Evolutionary conservation across 305 asterid species (phyloP).

Genomic region (Solanum chacoense): DNA sequence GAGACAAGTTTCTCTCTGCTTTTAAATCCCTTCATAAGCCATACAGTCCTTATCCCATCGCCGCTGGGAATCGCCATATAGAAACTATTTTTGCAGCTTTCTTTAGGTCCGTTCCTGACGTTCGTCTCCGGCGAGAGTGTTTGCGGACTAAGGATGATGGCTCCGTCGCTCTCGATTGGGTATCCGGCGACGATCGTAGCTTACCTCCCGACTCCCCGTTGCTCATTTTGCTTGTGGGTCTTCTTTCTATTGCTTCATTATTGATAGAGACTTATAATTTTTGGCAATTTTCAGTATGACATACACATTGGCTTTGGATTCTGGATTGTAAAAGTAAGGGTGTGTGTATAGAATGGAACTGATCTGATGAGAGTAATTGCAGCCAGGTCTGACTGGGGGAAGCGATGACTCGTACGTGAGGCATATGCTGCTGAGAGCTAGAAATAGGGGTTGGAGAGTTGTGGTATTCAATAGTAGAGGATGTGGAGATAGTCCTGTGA

Average conservation of each 20-base stretch:
- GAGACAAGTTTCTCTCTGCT: slow-evolving; percentile 51
- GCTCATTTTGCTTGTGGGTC: slow-evolving; percentile 72
- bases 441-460: slow-evolving; percentile 70
- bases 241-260: neutral
- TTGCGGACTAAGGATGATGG: slow-evolving; percentile 75
- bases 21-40: slow-evolving; percentile 45
- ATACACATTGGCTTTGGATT: neutral
- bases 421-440: slow-evolving; percentile 75
- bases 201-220: slow-evolving; percentile 57
- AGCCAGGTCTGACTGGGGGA: slow-evolving; percentile 98
- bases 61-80: slow-evolving; percentile 59
- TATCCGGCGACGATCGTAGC: slow-evolving; percentile 43
- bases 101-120: slow-evolving; percentile 62
- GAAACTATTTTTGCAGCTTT: slow-evolving; percentile 85
- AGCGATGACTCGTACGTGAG: slow-evolving; percentile 72
- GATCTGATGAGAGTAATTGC: slow-evolving; percentile 23
- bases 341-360: neutral
- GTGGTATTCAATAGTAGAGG: slow-evolving; percentile 94
- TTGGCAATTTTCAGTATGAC: neutral
- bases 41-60: slow-evolving; percentile 49
- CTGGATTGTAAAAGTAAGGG: neutral
- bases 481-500: slow-evolving; percentile 87
- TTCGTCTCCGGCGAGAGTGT: slow-evolving; percentile 70
- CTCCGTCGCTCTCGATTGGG: slow-evolving; percentile 79
- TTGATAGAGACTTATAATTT: neutral